A percentile compares a stretch with the other conserved stretches of the same genome.
Evolutionary conservation across 2,329 filamentous ascomycete species (phyloP).

Genomic region (Diaporthe ampelina): DNA sequence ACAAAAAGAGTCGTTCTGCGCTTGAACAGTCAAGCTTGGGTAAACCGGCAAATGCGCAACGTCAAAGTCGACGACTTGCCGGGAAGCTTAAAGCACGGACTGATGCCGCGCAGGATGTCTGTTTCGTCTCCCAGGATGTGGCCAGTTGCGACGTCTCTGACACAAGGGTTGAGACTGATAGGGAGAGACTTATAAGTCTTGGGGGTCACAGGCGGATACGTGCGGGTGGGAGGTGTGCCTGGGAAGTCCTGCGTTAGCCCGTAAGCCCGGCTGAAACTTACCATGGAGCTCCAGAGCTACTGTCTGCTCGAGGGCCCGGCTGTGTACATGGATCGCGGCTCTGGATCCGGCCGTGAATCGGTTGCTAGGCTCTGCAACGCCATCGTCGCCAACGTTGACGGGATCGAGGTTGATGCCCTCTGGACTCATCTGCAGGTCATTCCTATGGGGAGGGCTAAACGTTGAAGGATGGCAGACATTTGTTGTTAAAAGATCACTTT

Average conservation of each 20-base stretch:
- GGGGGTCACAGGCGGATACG: background rate
- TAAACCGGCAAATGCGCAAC: conserved; percentile 14
- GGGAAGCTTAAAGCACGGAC: conserved; percentile 36
- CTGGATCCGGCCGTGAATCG: conserved; percentile 19
- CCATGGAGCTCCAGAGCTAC: background rate
- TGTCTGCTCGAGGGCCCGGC: background rate
- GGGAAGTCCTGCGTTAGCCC: conserved; percentile 17
- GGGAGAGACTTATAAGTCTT: conserved; percentile 19
- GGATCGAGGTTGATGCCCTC: background rate
- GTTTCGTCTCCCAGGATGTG: conserved; percentile 38
- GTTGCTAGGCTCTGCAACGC: conserved; percentile 15
- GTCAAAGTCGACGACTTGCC: background rate
- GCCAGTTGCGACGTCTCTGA: conserved; percentile 29
- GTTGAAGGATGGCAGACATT: background rate
- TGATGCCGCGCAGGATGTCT: conserved; percentile 23
- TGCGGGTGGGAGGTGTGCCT: background rate
- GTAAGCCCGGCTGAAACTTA: conserved; percentile 28
- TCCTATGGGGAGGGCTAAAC: background rate
- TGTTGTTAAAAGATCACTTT: background rate
- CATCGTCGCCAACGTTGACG: conserved; percentile 26
- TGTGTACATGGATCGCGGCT: conserved; percentile 13
- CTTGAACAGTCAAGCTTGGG: conserved; percentile 3
- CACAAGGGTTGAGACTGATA: conserved; percentile 20
- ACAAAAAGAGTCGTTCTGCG: background rate
- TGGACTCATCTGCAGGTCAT: background rate